phyloP scores from a whole-genome alignment of 305 asterid species.

The Fraxinus sp. region DNA sequence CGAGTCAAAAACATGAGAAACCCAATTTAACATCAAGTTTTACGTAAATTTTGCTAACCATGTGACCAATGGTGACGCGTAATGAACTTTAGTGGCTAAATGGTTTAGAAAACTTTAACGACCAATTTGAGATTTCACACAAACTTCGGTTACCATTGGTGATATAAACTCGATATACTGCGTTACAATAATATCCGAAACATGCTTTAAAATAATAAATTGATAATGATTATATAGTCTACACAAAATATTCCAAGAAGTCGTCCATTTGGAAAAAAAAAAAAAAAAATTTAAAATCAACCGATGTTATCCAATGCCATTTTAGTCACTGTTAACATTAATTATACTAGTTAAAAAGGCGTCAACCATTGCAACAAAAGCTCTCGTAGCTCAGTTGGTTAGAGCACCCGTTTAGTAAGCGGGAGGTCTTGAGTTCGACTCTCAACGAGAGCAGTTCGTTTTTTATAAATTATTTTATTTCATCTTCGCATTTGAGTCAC shows the following conservation, averaged over 20 bases:
- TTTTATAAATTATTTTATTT: neutral
- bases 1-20: neutral
- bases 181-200: too few species aligned
- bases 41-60: neutral
- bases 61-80: neutral
- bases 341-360: too few species aligned
- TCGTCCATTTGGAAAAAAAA: neutral
- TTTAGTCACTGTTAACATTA: too few species aligned
- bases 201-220: too few species aligned
- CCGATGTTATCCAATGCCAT: too few species aligned
- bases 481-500: neutral
- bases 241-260: neutral
- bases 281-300: too few species aligned
- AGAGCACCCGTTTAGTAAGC: slow-evolving; percentile 65
- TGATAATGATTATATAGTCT: neutral
- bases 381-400: slow-evolving; percentile 60
- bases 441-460: slow-evolving; percentile 48
- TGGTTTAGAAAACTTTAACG: neutral
- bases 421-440: slow-evolving; percentile 71
- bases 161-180: too few species aligned
- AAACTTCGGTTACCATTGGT: neutral
- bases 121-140: neutral
- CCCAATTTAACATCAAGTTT: neutral
- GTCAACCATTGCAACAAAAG: neutral
- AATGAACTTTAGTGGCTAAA: too few species aligned